These are phyloP conservation scores for Stylonectria norvegica DNA, from an alignment of 2,329 filamentous ascomycete species.

Conservation along the genomic window DNA sequence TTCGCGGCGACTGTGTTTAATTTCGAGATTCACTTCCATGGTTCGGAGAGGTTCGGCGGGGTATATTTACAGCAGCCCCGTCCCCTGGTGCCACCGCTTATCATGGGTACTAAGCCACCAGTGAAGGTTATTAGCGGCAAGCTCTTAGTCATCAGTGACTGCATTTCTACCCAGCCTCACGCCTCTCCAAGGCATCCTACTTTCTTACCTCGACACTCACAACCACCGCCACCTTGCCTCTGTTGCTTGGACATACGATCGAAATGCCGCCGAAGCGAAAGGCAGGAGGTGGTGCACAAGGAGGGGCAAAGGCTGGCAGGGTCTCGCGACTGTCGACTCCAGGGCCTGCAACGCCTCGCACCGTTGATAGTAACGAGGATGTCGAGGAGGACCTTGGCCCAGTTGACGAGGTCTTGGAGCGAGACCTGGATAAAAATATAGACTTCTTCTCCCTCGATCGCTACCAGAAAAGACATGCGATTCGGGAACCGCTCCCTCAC, in stretches of 20 bases:
- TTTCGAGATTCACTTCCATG: slow-evolving; percentile 2
- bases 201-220: neutral
- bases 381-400: slow-evolving; percentile 46
- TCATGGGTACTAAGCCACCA: neutral
- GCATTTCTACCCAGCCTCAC: neutral
- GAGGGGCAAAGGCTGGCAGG: slow-evolving; percentile 52
- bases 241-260: slow-evolving; percentile 19
- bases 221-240: too few species aligned
- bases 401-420: slow-evolving; percentile 50
- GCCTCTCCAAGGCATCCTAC: neutral
- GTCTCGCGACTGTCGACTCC: slow-evolving; percentile 58
- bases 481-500: slow-evolving; percentile 44
- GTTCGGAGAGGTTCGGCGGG: slow-evolving; percentile 8
- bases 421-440: slow-evolving; percentile 55
- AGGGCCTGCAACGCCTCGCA: slow-evolving; percentile 57
- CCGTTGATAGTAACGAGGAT: slow-evolving; percentile 54
- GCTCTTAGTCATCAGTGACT: slow-evolving; percentile 10
- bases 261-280: slow-evolving; percentile 71
- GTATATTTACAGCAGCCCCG: slow-evolving; percentile 12
- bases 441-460: slow-evolving; percentile 56
- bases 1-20: too few species aligned
- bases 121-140: neutral
- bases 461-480: slow-evolving; percentile 46
- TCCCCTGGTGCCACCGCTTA: slow-evolving; percentile 7
- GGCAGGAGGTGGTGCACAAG: slow-evolving; percentile 48